These are phyloP conservation scores for Trichoderma lentiforme DNA, from an alignment of 2,329 filamentous ascomycete species.

Conservation along the genomic window DNA sequence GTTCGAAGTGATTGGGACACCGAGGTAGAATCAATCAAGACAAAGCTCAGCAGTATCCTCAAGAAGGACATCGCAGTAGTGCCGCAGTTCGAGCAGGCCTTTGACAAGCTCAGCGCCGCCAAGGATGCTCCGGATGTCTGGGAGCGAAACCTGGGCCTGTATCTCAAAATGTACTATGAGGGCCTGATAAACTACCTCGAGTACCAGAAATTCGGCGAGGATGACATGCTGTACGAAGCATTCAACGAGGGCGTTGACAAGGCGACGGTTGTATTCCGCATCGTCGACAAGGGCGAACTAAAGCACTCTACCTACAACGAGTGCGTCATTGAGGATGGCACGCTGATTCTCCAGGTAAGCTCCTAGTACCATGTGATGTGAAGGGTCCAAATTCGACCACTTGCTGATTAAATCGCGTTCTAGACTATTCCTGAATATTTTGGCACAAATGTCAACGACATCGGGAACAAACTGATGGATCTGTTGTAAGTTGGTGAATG, in stretches of 20 bases:
- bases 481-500: background rate
- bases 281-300: constrained; percentile 44
- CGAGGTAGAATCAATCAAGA: constrained; percentile 36
- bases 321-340: constrained; percentile 45
- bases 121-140: constrained; percentile 34
- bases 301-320: constrained; percentile 42
- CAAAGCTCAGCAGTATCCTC: constrained; percentile 39
- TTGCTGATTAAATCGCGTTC: background rate
- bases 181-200: constrained; percentile 41
- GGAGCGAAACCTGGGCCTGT: constrained; percentile 42
- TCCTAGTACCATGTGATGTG: background rate
- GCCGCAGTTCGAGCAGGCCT: constrained; percentile 46
- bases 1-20: constrained; percentile 44
- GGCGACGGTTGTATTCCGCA: constrained; percentile 42
- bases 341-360: constrained; percentile 46
- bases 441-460: constrained; percentile 14
- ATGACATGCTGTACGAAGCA: constrained; percentile 49
- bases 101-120: constrained; percentile 37
- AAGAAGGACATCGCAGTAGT: constrained; percentile 43
- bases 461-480: constrained; percentile 23
- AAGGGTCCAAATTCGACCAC: background rate
- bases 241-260: constrained; percentile 46
- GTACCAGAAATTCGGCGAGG: constrained; percentile 43
- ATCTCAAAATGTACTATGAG: constrained; percentile 43
- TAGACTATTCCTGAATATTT: constrained; percentile 8